Base-by-base conservation (phyloP, 108 stramenopile species). In the Cyclotella sp. region DNA sequence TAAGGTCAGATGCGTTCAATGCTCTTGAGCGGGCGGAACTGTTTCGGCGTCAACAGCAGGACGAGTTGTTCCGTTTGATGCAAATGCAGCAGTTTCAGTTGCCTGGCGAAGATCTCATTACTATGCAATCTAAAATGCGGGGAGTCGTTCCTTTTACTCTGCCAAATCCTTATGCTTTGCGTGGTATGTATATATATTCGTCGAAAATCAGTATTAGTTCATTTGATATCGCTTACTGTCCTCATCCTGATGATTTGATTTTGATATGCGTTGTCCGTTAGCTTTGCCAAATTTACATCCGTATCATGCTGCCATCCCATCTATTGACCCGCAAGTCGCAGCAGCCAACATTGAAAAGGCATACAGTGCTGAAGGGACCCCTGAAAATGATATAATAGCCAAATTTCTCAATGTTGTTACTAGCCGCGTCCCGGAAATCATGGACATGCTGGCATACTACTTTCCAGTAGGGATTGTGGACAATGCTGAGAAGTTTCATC, bases 81-180 rank as follows among this genome's bases (percentile, higher is more conserved):
- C 61, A 62, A 30, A 62, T 62, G 61, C 61, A 62, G 30, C 61
- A 62, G 61, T 41, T 62, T 14, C 61, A 62, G 61, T 41, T 62
- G 61, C 34, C 61, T 40, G 39, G 61, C 0, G 39, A 40, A 1
- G 24, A 41, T 41, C 40, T 41, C 13, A 39, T 62, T 4, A 19
- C 11, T 34, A 39, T 62, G 30, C 61, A 62, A 10, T 39, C 61
- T 40, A 62, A 30, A n/a, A 62, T 62, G 1, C 34, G 39, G 10
- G 61, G 61, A 18, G 61, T 2, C 15, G 13, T 41, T 8, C 34
- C 61, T 41, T 7, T 62, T 6, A 21, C 26, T 28, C 1, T 58
- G 55, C 1, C 12, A 5, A 27, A 27, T 27, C 55, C 55, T 28
- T 27, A 58, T 58, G 12, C 55, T 58, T 28, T 58, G 22, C 10